A percentile compares a stretch with the other conserved stretches of the same genome.
These are phyloP conservation scores for Penicillium vulpinum DNA, from an alignment of 2,329 filamentous ascomycete genomes.

Conservation along the genomic window DNA sequence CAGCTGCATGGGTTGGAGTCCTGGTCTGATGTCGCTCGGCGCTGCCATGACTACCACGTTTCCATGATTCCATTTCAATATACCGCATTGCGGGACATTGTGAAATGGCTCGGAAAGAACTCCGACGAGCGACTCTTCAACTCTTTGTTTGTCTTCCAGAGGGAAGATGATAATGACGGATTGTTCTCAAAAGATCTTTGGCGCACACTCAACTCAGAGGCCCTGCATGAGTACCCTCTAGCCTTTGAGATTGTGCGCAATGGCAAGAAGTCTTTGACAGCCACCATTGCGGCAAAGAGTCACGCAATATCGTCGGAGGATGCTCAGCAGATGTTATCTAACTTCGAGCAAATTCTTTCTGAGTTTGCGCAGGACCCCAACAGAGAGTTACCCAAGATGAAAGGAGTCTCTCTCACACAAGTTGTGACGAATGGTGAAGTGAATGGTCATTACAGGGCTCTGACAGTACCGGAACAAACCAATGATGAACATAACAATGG, in stretches of 20 bases:
- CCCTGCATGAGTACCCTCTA: conserved; percentile 68
- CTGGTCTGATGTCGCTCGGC: conserved; percentile 61
- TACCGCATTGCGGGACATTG: conserved; percentile 73
- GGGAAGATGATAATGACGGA: conserved; percentile 37
- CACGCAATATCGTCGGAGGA: conserved; percentile 39
- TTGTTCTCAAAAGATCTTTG: conserved; percentile 50
- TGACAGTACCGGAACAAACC: background rate
- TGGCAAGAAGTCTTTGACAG: conserved; percentile 48
- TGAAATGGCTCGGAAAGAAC: conserved; percentile 70
- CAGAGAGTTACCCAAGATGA: conserved; percentile 15
- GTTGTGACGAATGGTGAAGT: conserved; percentile 2
- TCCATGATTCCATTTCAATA: conserved; percentile 71
- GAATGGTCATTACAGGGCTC: background rate
- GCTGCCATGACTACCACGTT: conserved; percentile 71
- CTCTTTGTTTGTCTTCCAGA: conserved; percentile 78
- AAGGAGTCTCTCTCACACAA: conserved; percentile 5
- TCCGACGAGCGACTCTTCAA: conserved; percentile 68
- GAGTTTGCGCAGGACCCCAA: conserved; percentile 37
- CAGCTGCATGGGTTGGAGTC: conserved; percentile 47
- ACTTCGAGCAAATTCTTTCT: conserved; percentile 45
- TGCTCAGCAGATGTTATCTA: conserved; percentile 43
- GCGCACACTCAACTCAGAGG: conserved; percentile 52
- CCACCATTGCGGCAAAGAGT: conserved; percentile 62
- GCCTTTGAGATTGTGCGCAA: conserved; percentile 70
- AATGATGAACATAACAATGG: background rate